phyloP scores from a whole-genome alignment of 805 yeast species.

The Cephaloascus fragrans region DNA sequence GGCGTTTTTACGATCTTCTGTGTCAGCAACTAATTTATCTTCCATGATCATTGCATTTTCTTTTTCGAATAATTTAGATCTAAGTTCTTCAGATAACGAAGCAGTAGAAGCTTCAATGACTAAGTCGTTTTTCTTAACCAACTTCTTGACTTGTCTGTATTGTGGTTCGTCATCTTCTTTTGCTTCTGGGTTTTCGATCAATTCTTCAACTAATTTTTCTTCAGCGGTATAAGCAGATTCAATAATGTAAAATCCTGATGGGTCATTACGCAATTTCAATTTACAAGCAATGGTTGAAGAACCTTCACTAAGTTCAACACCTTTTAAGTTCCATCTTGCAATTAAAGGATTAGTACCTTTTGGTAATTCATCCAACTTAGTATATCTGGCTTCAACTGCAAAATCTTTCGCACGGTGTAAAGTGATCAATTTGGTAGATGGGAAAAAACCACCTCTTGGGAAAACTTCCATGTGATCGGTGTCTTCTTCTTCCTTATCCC shows the following conservation, averaged over 20 bases:
- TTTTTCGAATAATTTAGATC: constrained; percentile 62
- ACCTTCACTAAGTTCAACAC: constrained; percentile 74
- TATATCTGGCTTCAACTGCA: constrained; percentile 76
- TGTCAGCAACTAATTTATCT: constrained; percentile 95
- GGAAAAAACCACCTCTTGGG: constrained; percentile 89
- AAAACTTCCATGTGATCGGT: constrained; percentile 90
- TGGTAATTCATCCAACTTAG: constrained; percentile 66
- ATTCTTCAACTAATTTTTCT: constrained; percentile 84
- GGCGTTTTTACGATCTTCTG: constrained; percentile 97
- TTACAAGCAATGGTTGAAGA: constrained; percentile 75
- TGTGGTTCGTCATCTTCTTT: constrained; percentile 70
- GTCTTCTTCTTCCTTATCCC: constrained; percentile 93
- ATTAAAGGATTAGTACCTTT: constrained; percentile 53
- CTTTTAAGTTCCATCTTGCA: constrained; percentile 80
- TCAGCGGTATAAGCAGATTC: constrained; percentile 94
- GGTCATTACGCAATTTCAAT: constrained; percentile 93
- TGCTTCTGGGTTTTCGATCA: constrained; percentile 52
- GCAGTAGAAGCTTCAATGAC: constrained; percentile 49
- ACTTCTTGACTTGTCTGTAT: constrained; percentile 83
- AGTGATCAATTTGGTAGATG: constrained; percentile 92
- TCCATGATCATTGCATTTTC: constrained; percentile 80
- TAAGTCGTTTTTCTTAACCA: constrained; percentile 84
- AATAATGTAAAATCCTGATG: constrained; percentile 88
- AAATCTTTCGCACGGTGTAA: constrained; percentile 88
- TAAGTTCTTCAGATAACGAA: constrained; percentile 44